Evolutionary conservation across 352 stramenopile species (phyloP).

Genomic region (Blastocystis sp.): DNA sequence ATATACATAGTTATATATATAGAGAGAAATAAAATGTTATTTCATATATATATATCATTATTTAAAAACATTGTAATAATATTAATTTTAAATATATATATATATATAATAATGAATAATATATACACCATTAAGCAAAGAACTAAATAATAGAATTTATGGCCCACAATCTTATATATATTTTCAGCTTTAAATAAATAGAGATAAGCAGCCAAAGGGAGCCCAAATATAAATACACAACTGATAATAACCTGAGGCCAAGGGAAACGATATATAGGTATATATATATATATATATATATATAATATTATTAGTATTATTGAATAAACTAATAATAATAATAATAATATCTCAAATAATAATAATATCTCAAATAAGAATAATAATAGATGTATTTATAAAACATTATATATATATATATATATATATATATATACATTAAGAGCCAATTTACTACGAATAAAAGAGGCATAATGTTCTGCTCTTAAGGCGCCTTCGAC

Average conservation of each 20-base stretch:
- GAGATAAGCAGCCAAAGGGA: slow-evolving; percentile 11
- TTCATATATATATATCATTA: too few species aligned
- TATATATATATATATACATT: slow-evolving; percentile 19
- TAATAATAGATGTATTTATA: slow-evolving; percentile 26
- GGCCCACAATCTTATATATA: slow-evolving; percentile 7
- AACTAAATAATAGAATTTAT: slow-evolving; percentile 1
- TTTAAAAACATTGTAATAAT: too few species aligned
- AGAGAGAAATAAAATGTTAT: too few species aligned
- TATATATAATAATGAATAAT: background rate
- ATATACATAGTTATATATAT: too few species aligned
- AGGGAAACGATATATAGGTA: slow-evolving; percentile 18
- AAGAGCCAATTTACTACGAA: slow-evolving; percentile 26
- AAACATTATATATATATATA: background rate
- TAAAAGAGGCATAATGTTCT: slow-evolving; percentile 18
- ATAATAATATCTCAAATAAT: too few species aligned
- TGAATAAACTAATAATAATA: too few species aligned
- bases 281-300: background rate
- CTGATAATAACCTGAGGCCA: slow-evolving; percentile 33
- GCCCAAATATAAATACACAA: slow-evolving; percentile 25
- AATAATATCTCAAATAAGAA: too few species aligned
- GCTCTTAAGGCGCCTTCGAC: too few species aligned
- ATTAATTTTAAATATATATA: too few species aligned
- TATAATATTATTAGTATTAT: too few species aligned
- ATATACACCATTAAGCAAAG: slow-evolving; percentile 7
- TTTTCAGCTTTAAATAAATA: slow-evolving; percentile 19